phyloP scores from a whole-genome alignment of 371 early-diverging fungal genomes.

The Mucor lusitanicus region DNA sequence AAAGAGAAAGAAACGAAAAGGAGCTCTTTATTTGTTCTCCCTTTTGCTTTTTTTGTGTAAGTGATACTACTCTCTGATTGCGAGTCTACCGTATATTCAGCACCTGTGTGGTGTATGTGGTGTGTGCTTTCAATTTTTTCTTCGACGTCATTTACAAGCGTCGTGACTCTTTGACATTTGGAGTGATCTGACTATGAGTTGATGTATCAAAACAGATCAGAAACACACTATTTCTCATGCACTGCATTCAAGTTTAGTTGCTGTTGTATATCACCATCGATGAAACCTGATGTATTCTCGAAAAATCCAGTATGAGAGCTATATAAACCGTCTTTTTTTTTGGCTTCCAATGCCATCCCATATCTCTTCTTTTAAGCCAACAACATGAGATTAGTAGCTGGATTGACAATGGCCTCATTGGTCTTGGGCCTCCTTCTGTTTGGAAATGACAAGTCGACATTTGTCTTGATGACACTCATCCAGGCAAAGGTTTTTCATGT shows the following conservation, averaged over 20 bases:
- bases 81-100: not conserved
- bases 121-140: not conserved
- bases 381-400: not conserved
- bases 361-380: not conserved
- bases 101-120: not conserved
- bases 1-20: not conserved
- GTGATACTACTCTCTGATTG: not conserved
- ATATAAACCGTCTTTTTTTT: not conserved
- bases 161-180: not conserved
- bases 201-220: not conserved
- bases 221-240: no score
- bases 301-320: not conserved
- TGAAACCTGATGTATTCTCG: no score
- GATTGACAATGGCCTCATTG: not conserved
- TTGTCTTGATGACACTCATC: slow-evolving; percentile 12
- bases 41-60: not conserved
- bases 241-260: no score
- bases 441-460: not conserved
- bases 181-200: not conserved
- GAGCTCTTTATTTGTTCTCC: slow-evolving; percentile 1
- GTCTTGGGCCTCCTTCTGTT: not conserved
- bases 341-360: not conserved
- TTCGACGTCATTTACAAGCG: not conserved
- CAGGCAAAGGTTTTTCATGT: slow-evolving; percentile 29
- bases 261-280: no score